Evolutionary conservation across 768 basidiomycete species (phyloP).

Genomic region (Cystofilobasidium capitatum): DNA sequence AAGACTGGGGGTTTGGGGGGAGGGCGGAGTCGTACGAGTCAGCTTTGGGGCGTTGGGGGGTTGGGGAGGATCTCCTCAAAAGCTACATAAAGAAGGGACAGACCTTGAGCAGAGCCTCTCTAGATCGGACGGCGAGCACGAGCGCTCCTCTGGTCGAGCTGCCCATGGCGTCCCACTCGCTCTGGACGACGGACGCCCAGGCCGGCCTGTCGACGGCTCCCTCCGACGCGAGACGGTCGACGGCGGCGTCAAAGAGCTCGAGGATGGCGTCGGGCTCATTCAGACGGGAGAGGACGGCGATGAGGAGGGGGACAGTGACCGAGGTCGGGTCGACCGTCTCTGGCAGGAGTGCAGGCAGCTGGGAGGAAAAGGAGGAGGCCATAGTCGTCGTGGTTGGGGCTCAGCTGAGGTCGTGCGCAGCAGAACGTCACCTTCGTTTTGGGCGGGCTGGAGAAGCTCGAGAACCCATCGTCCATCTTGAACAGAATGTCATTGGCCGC

Average conservation of each 20-base stretch:
- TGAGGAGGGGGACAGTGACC: conserved; percentile 11
- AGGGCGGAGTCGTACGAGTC: background rate
- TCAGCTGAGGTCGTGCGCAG: too few species aligned
- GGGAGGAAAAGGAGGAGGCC: too few species aligned
- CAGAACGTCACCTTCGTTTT: too few species aligned
- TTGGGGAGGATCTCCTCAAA: background rate
- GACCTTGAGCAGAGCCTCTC: conserved; percentile 23
- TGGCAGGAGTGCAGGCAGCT: background rate
- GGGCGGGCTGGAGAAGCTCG: too few species aligned
- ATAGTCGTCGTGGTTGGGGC: too few species aligned
- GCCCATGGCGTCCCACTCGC: background rate
- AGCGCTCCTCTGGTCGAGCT: background rate
- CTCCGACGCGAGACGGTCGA: background rate
- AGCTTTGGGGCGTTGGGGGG: background rate
- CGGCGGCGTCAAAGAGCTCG: conserved; percentile 6
- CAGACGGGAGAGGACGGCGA: conserved; percentile 16
- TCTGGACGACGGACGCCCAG: background rate
- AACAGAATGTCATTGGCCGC: too few species aligned
- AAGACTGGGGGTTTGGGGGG: background rate
- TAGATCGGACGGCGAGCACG: background rate
- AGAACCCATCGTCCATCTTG: too few species aligned
- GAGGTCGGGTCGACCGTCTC: background rate
- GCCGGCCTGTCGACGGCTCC: background rate
- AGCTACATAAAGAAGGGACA: background rate
- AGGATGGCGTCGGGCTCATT: conserved; percentile 21